Evolutionary conservation across 345 rosid genomes (phyloP), one percentile per base, ranked within the genome.

Genomic region (Excoecaria cochinchinensis): DNA sequence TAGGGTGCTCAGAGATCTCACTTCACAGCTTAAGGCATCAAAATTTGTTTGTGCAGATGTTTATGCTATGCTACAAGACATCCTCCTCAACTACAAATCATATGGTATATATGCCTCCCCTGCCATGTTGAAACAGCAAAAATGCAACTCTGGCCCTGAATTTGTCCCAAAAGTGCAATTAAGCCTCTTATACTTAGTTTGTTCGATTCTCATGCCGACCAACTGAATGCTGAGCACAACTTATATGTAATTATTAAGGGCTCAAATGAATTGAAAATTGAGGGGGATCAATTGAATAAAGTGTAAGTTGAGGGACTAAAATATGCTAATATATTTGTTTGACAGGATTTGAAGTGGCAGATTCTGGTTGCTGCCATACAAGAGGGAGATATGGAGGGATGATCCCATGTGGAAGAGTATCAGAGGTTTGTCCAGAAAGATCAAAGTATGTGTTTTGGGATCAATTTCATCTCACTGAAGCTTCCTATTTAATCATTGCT

Each of bases 291-390:
- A 31, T 31, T 31, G 31, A 31, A 31, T 31, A 31, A 31, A 31
- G 31, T 31, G 31, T 0, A 31, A 31, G 31, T 31, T 31, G 31
- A 31, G 31, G 31, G 31, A 31, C 31, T 31, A 31, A 31, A 31
- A 31, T 31, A 31, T 31, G 31, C 31, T 31, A 31, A 31, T 31
- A 31, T 31, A 31, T 31, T 31, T 31, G 31, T 31, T 31, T 53
- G 89, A 89, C 81, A 92, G 96, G 97, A 31, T 90, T 91, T 64
- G 92, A 83, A 52, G 86, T 79, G 77, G 76, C 82, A 62, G 65
- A 81, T 78, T 55, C 79, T 2, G 72, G 94, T 0, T 92, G 97
- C 80, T 88, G 96, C 79, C 21, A 78, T 9, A 36, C 76, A 3
- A 88, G 88, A 2, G 97, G 98, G 73, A 77, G 60, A 3, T 81